Conservation (phyloP, 495 filamentous ascomycete genomes). For the Penicillium antarcticum region DNA sequence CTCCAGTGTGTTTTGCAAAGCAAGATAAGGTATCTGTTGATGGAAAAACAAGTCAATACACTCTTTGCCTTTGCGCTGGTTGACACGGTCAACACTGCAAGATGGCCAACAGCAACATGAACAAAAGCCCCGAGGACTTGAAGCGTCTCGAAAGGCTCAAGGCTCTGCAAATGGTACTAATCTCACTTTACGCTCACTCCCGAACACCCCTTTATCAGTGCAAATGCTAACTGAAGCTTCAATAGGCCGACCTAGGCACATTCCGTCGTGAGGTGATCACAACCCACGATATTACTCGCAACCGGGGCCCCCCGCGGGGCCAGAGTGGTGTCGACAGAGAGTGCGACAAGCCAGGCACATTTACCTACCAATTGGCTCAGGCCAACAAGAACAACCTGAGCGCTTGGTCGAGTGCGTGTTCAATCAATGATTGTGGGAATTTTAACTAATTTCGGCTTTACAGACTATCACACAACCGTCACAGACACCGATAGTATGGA, state of each 20-base stretch:
- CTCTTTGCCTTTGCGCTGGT: too few relatives aligned
- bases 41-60: too few relatives aligned
- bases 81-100: too few relatives aligned
- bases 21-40: too few relatives aligned
- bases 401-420: constrained; percentile 30
- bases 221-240: background rate
- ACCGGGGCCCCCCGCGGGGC: too few relatives aligned
- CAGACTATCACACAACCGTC: constrained; percentile 28
- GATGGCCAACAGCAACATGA: too few relatives aligned
- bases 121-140: too few relatives aligned
- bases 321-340: constrained; percentile 4
- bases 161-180: constrained; percentile 29
- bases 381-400: constrained; percentile 15
- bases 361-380: constrained; percentile 16
- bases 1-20: too few relatives aligned
- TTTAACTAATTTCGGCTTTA: background rate
- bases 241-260: constrained; percentile 34
- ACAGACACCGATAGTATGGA: constrained; percentile 26
- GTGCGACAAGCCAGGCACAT: constrained; percentile 20
- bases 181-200: background rate
- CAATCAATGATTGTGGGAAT: background rate
- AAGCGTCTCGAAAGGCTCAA: constrained; percentile 2
- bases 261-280: constrained; percentile 32
- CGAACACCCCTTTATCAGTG: background rate
- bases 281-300: constrained; percentile 15